These are phyloP conservation scores for Chlamydomonas applanata DNA, from an alignment of 139 green algal species.

Conservation along the genomic window DNA sequence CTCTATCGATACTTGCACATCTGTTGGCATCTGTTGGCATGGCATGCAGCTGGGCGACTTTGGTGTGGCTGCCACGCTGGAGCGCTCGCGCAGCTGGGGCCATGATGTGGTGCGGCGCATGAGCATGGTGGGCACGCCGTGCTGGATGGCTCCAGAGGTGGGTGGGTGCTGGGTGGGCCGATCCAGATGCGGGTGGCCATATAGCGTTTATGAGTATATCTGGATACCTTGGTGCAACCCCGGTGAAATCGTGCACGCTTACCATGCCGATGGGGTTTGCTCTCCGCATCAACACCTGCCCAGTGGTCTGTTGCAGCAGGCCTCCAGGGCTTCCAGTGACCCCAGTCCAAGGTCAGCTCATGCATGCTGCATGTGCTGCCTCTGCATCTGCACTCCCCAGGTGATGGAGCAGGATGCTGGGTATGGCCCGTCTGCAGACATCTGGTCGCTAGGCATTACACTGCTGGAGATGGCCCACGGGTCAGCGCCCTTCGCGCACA, in stretches of 20 bases:
- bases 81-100: slow-evolving; percentile 52
- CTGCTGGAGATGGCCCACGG: slow-evolving; percentile 96
- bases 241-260: no score
- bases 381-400: neutral
- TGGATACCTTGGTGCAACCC: no score
- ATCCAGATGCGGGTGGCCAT: no score
- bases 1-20: no score
- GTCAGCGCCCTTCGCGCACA: slow-evolving; percentile 89
- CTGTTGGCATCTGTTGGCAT: slow-evolving; percentile 46
- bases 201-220: no score
- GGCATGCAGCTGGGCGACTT: slow-evolving; percentile 86
- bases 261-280: no score
- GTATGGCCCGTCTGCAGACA: slow-evolving; percentile 86
- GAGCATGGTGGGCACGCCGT: slow-evolving; percentile 34
- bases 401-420: slow-evolving; percentile 15
- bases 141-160: slow-evolving; percentile 95
- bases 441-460: slow-evolving; percentile 98
- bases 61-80: slow-evolving; percentile 80
- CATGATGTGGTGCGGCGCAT: slow-evolving; percentile 2
- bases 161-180: no score
- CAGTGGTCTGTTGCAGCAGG: no score
- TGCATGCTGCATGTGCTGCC: neutral
- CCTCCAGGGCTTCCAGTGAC: no score
- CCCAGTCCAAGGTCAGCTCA: no score
- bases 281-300: no score